phyloP scores from a whole-genome alignment of 805 yeast genomes.

The Schizosaccharomyces lindneri region DNA sequence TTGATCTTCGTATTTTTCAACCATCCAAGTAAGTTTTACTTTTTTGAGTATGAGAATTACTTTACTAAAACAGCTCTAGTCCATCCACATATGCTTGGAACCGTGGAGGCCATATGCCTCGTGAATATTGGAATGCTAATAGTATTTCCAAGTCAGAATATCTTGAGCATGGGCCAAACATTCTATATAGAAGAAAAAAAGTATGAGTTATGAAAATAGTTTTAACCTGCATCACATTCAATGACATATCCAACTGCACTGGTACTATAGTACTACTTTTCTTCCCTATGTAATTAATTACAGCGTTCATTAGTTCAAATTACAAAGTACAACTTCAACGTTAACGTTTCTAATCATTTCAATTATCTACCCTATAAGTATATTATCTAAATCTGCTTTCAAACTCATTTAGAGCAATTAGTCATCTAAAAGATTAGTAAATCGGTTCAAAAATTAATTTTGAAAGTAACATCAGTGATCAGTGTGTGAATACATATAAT shows the following conservation, averaged over 20 bases:
- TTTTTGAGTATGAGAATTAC: not conserved
- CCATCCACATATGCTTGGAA: conserved; percentile 31
- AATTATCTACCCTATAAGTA: no score
- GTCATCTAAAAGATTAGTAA: not conserved
- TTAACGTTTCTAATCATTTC: no score
- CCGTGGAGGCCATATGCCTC: conserved; percentile 26
- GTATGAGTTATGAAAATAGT: not conserved
- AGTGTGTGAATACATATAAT: not conserved
- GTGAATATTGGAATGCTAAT: conserved; percentile 20
- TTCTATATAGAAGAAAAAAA: not conserved
- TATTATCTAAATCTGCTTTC: no score
- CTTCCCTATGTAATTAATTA: no score
- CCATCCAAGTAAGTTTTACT: conserved; percentile 11
- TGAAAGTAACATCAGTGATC: no score
- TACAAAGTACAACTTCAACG: no score
- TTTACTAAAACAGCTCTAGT: conserved; percentile 2
- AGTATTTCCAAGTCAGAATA: conserved; percentile 58
- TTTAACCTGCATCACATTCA: no score
- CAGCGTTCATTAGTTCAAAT: no score
- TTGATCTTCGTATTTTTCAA: conserved; percentile 11
- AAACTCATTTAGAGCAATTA: not conserved
- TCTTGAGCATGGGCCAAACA: conserved; percentile 44
- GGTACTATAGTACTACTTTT: no score
- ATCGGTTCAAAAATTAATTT: not conserved
- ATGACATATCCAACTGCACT: no score